Base-by-base conservation (phyloP, 805 yeast species). In the Pichia gijzeniarum region DNA sequence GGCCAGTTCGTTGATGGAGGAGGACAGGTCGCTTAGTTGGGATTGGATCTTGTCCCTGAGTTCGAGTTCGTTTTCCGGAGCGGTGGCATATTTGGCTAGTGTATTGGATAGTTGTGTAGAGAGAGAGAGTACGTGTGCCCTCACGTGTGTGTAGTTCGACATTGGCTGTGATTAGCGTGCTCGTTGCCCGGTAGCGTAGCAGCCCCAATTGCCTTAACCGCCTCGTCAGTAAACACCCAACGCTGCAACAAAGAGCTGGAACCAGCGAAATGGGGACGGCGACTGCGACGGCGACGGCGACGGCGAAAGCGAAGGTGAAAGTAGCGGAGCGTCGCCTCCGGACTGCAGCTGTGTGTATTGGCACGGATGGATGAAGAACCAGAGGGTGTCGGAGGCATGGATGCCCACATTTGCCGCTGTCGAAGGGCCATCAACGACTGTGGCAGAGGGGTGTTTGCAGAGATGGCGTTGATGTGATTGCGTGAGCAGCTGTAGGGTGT, bases 21-120 rank as follows among this genome's bases (percentile, higher is more conserved):
- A 82, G 31, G 78, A 80, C 43, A 90, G 63, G 48, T 69, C 70
- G 18, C 71, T 62, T 41, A 90, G 61, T 17, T 70, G 62, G 5
- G 67, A 57, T 47, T 84, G 89, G 32, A 82, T 65, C 41, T 70
- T 69, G 13, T 63, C 58, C 49, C 72, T 75, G 12, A 71, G 51
- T 43, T 65, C 60, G 17, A 60, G 49, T 57, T 80, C 87, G 34
- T 75, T 18, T 80, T 69, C 1, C 77, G 65, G 43, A 73, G 72
- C 14, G 80, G 76, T 59, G 6, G 86, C 76, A 54, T 72, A 80
- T 28, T 68, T 68, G 2, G 79, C 66, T 22, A 83, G 64, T 20
- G 74, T 65, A 1, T 69, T 55, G 42, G 78, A 77, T 3, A 91
- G 73, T 57, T 82, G 85, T 42, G 80, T 76, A 61, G 91, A 96